Base-by-base conservation (phyloP, 495 filamentous ascomycete species). In the Aspergillus taichungensis region DNA sequence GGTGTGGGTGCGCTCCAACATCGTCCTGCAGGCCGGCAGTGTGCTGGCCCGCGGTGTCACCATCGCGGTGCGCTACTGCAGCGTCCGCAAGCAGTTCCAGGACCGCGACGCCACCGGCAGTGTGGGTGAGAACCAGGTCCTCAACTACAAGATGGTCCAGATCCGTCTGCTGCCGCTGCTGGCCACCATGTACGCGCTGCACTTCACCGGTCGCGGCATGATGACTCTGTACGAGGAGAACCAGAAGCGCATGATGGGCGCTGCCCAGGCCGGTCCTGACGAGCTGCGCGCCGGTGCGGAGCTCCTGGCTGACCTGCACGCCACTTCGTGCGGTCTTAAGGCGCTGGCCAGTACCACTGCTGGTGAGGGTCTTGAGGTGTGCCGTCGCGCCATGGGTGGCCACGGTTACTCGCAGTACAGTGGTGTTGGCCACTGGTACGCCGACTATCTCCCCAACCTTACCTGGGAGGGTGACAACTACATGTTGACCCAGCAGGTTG, bases 101-200 rank as follows among this genome's bases (percentile, higher is more conserved):
- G 82, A 85, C 53, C 72, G 78, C 6, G 81, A 86, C 62, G 76
- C 76, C 2, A 65, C 69, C 29, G 59, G 55, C 43, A 62, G 72
- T 37, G 67, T 68, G 5, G 77, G 74, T 29, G 84, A 88, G 59
- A 84, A 72, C 49, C 80, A 79, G 52, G 83, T 87, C 0, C 66
- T 88, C 31, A 80, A 83, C 57, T 88, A 87, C 60, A 83, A 81
- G 43, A 85, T 82, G 71, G 83, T 87, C n/a, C 82, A 86, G 56
- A 71, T 83, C 45, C 74, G 84, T 11, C 60, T 87, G 5, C 64
- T 87, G 29, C 82, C 84, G 3, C 64, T 87, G 1, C 61, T 87
- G 8, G 84, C 84, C 3, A 73, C 79, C n/a, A 83, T 84, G 45
- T 88, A 84, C 53, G 84, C 83, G 3, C 65, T 83, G 30, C 85